Evolutionary conservation across 805 yeast species (phyloP), one percentile per base, ranked within the genome.

Genomic region (Candida patagonica): DNA sequence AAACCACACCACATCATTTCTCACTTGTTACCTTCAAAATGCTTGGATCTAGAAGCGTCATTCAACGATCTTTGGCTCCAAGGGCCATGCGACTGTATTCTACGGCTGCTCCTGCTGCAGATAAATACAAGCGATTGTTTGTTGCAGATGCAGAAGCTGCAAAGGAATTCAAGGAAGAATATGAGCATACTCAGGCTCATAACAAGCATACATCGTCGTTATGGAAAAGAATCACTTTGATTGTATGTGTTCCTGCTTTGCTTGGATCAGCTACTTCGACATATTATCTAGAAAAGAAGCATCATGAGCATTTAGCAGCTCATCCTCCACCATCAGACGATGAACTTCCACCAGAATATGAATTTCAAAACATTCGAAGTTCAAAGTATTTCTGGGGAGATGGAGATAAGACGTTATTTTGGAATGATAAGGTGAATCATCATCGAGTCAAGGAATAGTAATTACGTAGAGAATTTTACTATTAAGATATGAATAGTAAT

Each of bases 371-470:
- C 74, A 64, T 87, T 55, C 85, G 97, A 77, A 61, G 63, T 60
- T 80, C 77, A 64, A 79, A 82, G 45, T 89, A 76, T 76, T 89
- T 87, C 80, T 92, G 97, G 97, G 98, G 98, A 61, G 89, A 92
- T 61, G 97, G 98, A 62, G 95, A 88, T 73, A 79, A 84, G 76
- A 86, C 97, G 48, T 69, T 81, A 61, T 92, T 92, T 82, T 92
- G 98, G 98, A 86, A 86, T 73, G 73, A 84, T 39, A 82, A 76
- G 56, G 74, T 83, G 60, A 89, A 89, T 83, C 85, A 95, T 75
- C 84, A 84, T 71, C 47, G 36, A n/a, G n/a, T n/a, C 34, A 42
- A 37, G 29, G 38, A 30, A 6, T 26, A 42, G 13, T 26, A 33
- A 26, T 21, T 9, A 29, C 16, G 8, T 27, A 27, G 13, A 5